Evolutionary conservation across 208 protist species (phyloP).

Genomic region (Herpetomonas tarakana): DNA sequence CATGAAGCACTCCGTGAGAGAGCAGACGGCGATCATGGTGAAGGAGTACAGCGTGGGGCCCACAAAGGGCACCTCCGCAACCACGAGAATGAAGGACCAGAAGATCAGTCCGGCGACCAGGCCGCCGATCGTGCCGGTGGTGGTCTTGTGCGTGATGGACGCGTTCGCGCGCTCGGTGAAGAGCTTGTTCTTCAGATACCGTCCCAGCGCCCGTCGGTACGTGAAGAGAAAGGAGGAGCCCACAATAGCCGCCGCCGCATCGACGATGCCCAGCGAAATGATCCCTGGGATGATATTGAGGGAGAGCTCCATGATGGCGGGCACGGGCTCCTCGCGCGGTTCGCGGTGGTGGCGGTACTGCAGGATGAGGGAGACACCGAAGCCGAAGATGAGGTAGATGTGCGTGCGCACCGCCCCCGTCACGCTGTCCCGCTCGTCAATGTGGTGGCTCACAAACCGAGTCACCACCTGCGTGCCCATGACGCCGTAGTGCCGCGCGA

Average conservation of each 20-base stretch:
- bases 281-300: constrained; percentile 84
- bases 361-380: constrained; percentile 70
- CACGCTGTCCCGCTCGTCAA: constrained; percentile 70
- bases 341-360: constrained; percentile 50
- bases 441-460: constrained; percentile 57
- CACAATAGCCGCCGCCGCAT: constrained; percentile 78
- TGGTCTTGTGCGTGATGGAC: constrained; percentile 89
- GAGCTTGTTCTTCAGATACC: constrained; percentile 69
- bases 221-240: constrained; percentile 71
- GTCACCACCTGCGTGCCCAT: constrained; percentile 48
- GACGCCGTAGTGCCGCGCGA: constrained; percentile 63
- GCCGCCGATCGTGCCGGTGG: constrained; percentile 73
- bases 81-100: constrained; percentile 57
- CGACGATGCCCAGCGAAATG: constrained; percentile 78
- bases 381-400: constrained; percentile 83
- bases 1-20: constrained; percentile 82
- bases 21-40: constrained; percentile 65
- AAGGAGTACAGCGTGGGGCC: constrained; percentile 50
- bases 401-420: constrained; percentile 78
- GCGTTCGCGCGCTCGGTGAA: constrained; percentile 78
- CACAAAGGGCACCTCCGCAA: constrained; percentile 46
- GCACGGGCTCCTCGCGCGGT: constrained; percentile 15
- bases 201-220: constrained; percentile 59
- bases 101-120: constrained; percentile 70
- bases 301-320: constrained; percentile 63